Evolutionary conservation across 176 grass and related monocot genomes (phyloP).

Genomic region (Oryza coarctata): DNA sequence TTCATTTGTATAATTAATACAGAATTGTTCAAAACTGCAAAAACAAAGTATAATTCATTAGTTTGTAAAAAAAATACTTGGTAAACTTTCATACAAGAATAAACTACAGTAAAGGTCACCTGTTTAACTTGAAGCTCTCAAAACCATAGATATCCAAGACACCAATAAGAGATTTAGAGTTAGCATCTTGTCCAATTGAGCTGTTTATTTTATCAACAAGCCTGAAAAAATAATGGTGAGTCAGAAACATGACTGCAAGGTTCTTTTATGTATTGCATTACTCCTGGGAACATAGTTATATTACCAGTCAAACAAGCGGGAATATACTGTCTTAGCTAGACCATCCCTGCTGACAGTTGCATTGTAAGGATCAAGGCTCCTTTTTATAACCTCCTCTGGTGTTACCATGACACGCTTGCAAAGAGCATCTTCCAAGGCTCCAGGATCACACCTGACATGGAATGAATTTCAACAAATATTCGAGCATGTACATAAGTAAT

Average conservation of each 20-base stretch:
- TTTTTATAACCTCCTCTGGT: constrained; percentile 98
- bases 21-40: constrained; percentile 94
- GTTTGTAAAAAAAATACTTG: constrained; percentile 9
- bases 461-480: constrained; percentile 33
- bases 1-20: constrained; percentile 99
- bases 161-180: constrained; percentile 90
- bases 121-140: constrained; percentile 98
- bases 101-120: constrained; percentile 37
- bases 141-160: constrained; percentile 99
- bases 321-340: constrained; percentile 97
- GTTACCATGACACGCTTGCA: constrained; percentile 98
- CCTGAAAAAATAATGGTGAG: constrained; percentile 50
- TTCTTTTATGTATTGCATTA: constrained; percentile 16
- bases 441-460: constrained; percentile 84
- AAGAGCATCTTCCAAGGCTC: constrained; percentile 84
- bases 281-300: constrained; percentile 1
- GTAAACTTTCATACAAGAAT: constrained; percentile 17
- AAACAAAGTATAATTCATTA: constrained; percentile 35
- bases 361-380: constrained; percentile 86
- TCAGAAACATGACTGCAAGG: neutral
- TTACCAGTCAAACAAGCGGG: constrained; percentile 99
- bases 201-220: constrained; percentile 97
- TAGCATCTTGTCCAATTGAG: constrained; percentile 93
- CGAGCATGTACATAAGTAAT: constrained; percentile 12
- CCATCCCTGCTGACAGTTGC: constrained; percentile 96